Conservation (phyloP, 345 rosid species). For the Heritiera littoralis region DNA sequence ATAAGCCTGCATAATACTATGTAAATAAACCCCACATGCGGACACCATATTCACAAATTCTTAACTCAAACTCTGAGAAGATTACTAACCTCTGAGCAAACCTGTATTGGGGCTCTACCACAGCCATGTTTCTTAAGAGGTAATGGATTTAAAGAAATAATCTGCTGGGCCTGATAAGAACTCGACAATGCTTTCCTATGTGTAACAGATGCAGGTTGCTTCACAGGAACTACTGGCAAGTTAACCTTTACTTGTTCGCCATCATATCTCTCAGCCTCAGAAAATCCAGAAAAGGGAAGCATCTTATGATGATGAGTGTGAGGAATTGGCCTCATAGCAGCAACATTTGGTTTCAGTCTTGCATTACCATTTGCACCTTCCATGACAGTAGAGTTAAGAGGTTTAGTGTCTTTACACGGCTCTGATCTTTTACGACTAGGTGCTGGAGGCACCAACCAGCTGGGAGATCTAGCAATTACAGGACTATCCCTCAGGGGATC, state of each 20-base stretch:
- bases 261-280: slow-evolving; percentile 71
- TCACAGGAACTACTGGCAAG: slow-evolving; percentile 60
- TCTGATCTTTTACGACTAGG: slow-evolving; percentile 71
- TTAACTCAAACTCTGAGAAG: slow-evolving; percentile 7
- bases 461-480: slow-evolving; percentile 49
- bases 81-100: slow-evolving; percentile 82
- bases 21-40: not conserved
- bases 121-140: slow-evolving; percentile 98
- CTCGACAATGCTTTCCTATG: slow-evolving; percentile 76
- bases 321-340: slow-evolving; percentile 96
- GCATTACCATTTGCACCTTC: slow-evolving; percentile 56
- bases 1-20: not conserved
- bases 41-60: slow-evolving; percentile 1
- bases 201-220: slow-evolving; percentile 61
- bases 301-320: slow-evolving; percentile 74
- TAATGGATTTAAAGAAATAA: slow-evolving; percentile 85
- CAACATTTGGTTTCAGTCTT: slow-evolving; percentile 51
- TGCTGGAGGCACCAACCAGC: slow-evolving; percentile 85
- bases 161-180: slow-evolving; percentile 87
- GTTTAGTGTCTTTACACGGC: slow-evolving; percentile 55
- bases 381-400: slow-evolving; percentile 27
- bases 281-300: slow-evolving; percentile 75
- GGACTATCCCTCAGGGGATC: slow-evolving; percentile 36
- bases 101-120: slow-evolving; percentile 92
- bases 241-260: slow-evolving; percentile 68